Evolutionary conservation across 768 basidiomycete genomes (phyloP).

Genomic region (Tylopilus rubrobrunneus): DNA sequence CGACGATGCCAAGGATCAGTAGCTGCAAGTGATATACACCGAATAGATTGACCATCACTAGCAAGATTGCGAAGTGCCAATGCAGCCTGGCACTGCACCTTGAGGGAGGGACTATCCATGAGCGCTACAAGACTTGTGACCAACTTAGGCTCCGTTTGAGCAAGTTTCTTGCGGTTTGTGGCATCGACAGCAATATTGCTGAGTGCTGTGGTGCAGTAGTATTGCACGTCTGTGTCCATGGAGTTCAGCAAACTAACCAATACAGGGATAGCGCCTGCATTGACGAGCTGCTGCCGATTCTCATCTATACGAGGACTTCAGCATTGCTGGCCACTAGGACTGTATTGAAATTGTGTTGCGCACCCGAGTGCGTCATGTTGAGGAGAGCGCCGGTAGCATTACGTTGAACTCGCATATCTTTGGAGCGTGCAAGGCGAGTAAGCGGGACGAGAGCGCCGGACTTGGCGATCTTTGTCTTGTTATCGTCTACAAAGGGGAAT

Average conservation of each 20-base stretch:
- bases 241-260: constrained; percentile 92
- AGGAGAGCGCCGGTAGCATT: constrained; percentile 97
- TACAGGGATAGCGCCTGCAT: constrained; percentile 97
- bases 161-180: constrained; percentile 90
- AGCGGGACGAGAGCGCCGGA: constrained; percentile 97
- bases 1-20: constrained; percentile 2
- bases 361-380: constrained; percentile 99
- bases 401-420: constrained; percentile 98
- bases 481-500: constrained; percentile 66
- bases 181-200: constrained; percentile 99
- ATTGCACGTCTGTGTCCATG: constrained; percentile 98
- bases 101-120: constrained; percentile 96
- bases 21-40: constrained; percentile 13
- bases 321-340: not conserved
- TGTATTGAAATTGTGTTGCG: constrained; percentile 15
- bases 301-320: constrained; percentile 58
- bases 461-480: constrained; percentile 99
- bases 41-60: constrained; percentile 68
- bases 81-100: constrained; percentile 98
- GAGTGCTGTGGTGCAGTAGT: constrained; percentile 97
- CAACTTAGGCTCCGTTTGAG: constrained; percentile 89
- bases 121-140: constrained; percentile 90
- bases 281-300: constrained; percentile 97
- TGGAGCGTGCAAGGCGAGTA: constrained; percentile 91
- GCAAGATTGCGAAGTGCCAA: constrained; percentile 94